Percentiles rank a stretch among this genome's conserved stretches.
phyloP scores from a whole-genome alignment of 768 basidiomycete genomes.

The Omphalotus guepiniiformis region DNA sequence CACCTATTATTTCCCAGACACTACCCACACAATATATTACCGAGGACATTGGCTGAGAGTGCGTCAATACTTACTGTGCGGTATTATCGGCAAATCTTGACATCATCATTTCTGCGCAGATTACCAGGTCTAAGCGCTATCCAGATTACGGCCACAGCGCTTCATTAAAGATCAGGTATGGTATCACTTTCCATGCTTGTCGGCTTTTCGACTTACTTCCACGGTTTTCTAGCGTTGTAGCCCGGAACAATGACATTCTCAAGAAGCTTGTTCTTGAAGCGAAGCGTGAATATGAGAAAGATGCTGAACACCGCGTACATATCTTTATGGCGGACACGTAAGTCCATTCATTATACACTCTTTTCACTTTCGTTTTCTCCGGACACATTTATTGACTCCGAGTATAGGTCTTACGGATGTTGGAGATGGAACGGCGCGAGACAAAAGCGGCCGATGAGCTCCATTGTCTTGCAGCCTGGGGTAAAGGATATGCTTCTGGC shows the following conservation, averaged over 20 bases:
- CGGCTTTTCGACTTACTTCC: conserved; percentile 14
- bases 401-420: conserved; percentile 57
- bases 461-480: conserved; percentile 86
- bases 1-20: conserved; percentile 44
- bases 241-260: conserved; percentile 82
- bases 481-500: conserved; percentile 88
- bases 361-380: too few species aligned
- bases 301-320: conserved; percentile 86
- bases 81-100: not conserved
- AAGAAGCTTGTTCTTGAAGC: conserved; percentile 86
- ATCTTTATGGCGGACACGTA: conserved; percentile 89
- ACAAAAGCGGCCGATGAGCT: conserved; percentile 87
- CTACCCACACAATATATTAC: conserved; percentile 87
- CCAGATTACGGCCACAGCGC: conserved; percentile 72
- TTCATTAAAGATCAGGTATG: conserved; percentile 76
- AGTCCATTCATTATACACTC: conserved; percentile 28
- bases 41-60: conserved; percentile 86
- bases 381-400: conserved; percentile 1
- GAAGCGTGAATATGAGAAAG: conserved; percentile 86
- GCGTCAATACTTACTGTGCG: conserved; percentile 18
- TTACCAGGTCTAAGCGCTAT: conserved; percentile 75
- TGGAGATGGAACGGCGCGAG: conserved; percentile 90
- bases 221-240: conserved; percentile 59
- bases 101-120: conserved; percentile 36
- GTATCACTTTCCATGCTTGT: conserved; percentile 11